Percentiles rank a stretch among this genome's conserved stretches.
Conservation (phyloP, 768 basidiomycete species). For the Agrocybe praecox region DNA sequence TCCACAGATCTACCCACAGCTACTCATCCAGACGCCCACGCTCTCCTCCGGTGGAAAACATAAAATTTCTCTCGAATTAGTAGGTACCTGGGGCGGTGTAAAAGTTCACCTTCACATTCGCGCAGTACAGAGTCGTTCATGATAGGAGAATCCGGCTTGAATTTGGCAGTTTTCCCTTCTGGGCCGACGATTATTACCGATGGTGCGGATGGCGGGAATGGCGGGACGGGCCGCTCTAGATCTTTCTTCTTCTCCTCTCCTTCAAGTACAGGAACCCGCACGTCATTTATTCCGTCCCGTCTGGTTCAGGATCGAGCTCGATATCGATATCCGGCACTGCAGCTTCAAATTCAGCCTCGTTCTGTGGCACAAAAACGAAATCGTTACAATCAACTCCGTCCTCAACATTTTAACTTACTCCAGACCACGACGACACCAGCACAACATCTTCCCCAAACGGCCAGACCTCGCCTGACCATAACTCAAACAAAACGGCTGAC, state of each 20-base stretch:
- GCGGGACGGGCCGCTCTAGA: too few species aligned
- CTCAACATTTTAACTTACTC: too few species aligned
- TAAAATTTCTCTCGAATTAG: background rate
- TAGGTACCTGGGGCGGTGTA: background rate
- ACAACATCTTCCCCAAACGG: too few species aligned
- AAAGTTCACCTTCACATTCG: background rate
- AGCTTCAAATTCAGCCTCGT: background rate
- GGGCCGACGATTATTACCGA: too few species aligned
- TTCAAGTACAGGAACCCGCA: too few species aligned
- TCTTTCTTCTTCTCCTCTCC: background rate
- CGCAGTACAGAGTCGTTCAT: background rate
- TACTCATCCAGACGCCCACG: background rate
- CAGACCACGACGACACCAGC: too few species aligned
- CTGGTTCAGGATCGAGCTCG: too few species aligned
- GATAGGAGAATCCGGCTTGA: background rate
- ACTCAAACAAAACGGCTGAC: too few species aligned
- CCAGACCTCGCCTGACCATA: too few species aligned
- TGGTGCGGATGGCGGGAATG: too few species aligned
- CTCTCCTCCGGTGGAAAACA: background rate
- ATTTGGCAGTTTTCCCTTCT: background rate
- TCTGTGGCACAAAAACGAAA: background rate
- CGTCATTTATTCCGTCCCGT: too few species aligned
- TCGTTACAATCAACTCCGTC: too few species aligned
- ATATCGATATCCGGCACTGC: background rate
- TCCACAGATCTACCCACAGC: background rate